Percentiles rank a stretch among this genome's conserved stretches.
phyloP scores from a whole-genome alignment of 169 alveolate genomes.

The Plasmodium blacklocki region DNA sequence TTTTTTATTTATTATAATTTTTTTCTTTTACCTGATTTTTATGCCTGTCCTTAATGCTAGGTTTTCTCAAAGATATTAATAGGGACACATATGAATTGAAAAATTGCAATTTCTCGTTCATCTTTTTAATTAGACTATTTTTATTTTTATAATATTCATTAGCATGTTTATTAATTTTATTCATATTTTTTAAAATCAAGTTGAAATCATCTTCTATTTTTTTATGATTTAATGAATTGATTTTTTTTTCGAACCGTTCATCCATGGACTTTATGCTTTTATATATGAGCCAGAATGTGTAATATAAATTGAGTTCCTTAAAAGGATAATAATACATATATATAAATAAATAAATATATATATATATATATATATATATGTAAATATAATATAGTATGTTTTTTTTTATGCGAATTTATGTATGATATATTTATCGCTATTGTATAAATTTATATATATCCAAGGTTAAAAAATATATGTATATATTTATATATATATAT shows the following conservation, averaged over 20 bases:
- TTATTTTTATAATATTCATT: conserved; percentile 70
- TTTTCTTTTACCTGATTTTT: conserved; percentile 44
- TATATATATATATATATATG: background rate
- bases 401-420: background rate
- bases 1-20: conserved; percentile 31
- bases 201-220: conserved; percentile 75
- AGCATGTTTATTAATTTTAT: conserved; percentile 74
- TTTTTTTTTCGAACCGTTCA: conserved; percentile 71
- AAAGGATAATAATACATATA: background rate
- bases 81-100: conserved; percentile 71
- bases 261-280: conserved; percentile 75
- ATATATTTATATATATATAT: background rate
- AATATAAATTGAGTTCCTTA: conserved; percentile 63
- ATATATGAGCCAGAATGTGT: conserved; percentile 59
- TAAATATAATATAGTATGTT: background rate
- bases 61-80: conserved; percentile 69
- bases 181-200: conserved; percentile 70
- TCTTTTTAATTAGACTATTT: conserved; percentile 53
- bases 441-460: too few species aligned
- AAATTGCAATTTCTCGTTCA: conserved; percentile 52
- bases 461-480: background rate
- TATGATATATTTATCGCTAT: background rate
- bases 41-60: conserved; percentile 72
- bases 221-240: conserved; percentile 52
- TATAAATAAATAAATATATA: background rate